These are phyloP conservation scores for Alternaria panax DNA, from an alignment of 2,329 filamentous ascomycete genomes.

Conservation along the genomic window DNA sequence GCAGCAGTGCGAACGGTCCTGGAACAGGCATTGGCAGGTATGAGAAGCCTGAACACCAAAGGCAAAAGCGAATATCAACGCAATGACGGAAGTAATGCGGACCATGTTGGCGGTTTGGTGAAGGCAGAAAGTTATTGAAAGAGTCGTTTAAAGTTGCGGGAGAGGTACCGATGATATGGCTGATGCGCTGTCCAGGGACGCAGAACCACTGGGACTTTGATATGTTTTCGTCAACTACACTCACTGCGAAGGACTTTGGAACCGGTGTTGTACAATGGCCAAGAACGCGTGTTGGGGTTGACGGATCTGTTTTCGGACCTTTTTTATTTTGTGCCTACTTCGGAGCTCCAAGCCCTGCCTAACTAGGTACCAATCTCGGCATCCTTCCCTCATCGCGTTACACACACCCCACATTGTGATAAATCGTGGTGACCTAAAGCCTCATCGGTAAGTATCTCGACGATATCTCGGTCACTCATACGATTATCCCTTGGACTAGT, in stretches of 20 bases:
- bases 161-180: background rate
- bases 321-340: background rate
- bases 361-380: conserved; percentile 4
- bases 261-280: background rate
- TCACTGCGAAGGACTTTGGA: background rate
- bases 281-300: background rate
- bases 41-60: conserved; percentile 2
- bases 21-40: background rate
- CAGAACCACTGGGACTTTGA: background rate
- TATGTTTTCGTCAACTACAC: background rate
- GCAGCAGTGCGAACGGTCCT: background rate
- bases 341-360: background rate
- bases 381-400: background rate
- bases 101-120: background rate
- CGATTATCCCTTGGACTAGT: background rate
- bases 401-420: background rate
- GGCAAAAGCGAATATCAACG: background rate
- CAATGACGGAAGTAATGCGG: background rate
- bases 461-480: background rate
- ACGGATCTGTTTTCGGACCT: background rate
- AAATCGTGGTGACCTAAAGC: background rate
- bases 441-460: background rate
- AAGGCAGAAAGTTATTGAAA: background rate
- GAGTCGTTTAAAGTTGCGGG: background rate
- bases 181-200: background rate